These are phyloP conservation scores for Phytophthora melonis DNA, from an alignment of 352 stramenopile genomes.

Conservation along the genomic window DNA sequence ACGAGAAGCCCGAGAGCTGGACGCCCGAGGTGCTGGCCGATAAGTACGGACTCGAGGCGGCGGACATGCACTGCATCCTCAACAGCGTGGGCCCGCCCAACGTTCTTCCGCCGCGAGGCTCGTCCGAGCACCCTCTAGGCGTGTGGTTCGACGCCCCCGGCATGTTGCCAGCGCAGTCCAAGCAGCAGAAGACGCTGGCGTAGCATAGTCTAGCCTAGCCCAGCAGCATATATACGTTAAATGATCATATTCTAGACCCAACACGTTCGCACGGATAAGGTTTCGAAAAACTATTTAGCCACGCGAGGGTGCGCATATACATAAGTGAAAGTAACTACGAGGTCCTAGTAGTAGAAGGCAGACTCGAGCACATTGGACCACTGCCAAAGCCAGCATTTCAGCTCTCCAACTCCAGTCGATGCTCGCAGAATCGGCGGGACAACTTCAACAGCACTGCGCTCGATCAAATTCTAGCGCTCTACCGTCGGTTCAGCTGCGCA, in stretches of 20 bases:
- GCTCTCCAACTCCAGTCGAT: conserved; percentile 8
- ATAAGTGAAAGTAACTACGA: conserved; percentile 34
- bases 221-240: background rate
- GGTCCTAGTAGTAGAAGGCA: conserved; percentile 7
- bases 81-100: conserved; percentile 59
- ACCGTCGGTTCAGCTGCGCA: conserved; percentile 42
- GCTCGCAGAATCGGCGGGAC: background rate
- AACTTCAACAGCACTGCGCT: background rate
- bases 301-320: conserved; percentile 32
- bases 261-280: background rate
- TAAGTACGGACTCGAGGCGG: conserved; percentile 57
- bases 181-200: conserved; percentile 3
- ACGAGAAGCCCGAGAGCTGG: conserved; percentile 66
- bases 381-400: conserved; percentile 1
- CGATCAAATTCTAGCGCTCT: conserved; percentile 14
- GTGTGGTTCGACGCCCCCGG: conserved; percentile 57
- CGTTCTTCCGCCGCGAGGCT: conserved; percentile 59
- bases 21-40: conserved; percentile 53
- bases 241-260: background rate
- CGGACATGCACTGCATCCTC: conserved; percentile 49
- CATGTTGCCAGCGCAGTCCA: background rate
- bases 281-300: conserved; percentile 34
- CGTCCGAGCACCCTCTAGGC: conserved; percentile 61
- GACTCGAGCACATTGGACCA: conserved; percentile 12
- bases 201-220: no score